phyloP scores from a whole-genome alignment of 2,329 filamentous ascomycete species.

The Helotiales sp. region DNA sequence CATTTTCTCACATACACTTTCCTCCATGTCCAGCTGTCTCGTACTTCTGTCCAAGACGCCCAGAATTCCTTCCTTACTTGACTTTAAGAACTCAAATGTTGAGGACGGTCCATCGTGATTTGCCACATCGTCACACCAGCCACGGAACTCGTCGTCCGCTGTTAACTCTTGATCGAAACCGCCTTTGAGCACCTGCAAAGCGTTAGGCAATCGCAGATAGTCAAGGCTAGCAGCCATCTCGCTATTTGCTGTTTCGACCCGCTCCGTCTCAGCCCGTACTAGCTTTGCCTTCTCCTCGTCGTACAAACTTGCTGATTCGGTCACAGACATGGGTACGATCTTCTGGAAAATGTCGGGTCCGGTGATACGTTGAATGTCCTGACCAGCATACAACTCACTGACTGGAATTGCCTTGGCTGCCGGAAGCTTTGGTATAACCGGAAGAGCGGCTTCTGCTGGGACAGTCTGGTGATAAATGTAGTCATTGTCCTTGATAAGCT shows the following conservation, averaged over 20 bases:
- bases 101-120: conserved; percentile 79
- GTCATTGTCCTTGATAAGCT: conserved; percentile 90
- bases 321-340: conserved; percentile 94
- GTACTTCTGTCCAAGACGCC: conserved; percentile 76
- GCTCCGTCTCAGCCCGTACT: conserved; percentile 89
- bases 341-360: conserved; percentile 97
- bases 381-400: conserved; percentile 93
- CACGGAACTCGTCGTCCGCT: conserved; percentile 88
- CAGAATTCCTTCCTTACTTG: conserved; percentile 77
- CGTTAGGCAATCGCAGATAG: conserved; percentile 87
- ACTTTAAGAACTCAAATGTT: conserved; percentile 79
- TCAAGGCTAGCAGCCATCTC: conserved; percentile 96
- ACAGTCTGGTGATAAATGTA: conserved; percentile 97
- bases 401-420: conserved; percentile 97
- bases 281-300: conserved; percentile 98
- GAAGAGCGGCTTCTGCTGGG: conserved; percentile 80
- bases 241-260: conserved; percentile 88
- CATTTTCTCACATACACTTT: conserved; percentile 99
- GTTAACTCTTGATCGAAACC: conserved; percentile 88
- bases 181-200: conserved; percentile 89
- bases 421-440: conserved; percentile 85
- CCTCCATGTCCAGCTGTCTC: conserved; percentile 94
- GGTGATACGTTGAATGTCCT: conserved; percentile 96
- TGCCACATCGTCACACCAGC: conserved; percentile 92
- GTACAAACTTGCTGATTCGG: conserved; percentile 94